These are phyloP conservation scores for Tetraselmis chui DNA, from an alignment of 139 green algal genomes.

Conservation along the genomic window DNA sequence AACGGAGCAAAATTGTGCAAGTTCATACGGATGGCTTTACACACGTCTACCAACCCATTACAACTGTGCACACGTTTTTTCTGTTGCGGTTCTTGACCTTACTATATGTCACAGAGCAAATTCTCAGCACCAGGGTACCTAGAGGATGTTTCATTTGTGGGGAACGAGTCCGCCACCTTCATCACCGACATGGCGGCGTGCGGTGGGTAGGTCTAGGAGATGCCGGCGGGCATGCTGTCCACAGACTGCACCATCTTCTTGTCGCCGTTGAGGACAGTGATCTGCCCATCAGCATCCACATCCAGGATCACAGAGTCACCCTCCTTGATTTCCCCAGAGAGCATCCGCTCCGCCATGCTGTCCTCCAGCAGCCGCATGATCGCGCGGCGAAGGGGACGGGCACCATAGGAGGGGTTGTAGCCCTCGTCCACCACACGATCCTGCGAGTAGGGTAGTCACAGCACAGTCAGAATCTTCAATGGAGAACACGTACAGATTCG, in stretches of 20 bases:
- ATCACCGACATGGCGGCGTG: no score
- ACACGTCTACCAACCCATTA: no score
- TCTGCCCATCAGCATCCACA: constrained; percentile 76
- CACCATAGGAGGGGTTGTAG: constrained; percentile 97
- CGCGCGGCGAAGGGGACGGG: constrained; percentile 88
- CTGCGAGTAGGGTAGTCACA: constrained; percentile 20
- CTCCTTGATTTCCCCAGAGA: constrained; percentile 89
- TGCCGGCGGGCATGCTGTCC: constrained; percentile 62
- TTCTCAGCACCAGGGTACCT: no score
- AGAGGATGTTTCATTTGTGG: no score
- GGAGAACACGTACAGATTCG: constrained; percentile 16
- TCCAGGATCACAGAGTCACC: constrained; percentile 90
- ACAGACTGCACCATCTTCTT: constrained; percentile 75
- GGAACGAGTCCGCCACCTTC: no score
- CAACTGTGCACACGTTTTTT: no score
- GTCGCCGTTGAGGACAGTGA: constrained; percentile 68
- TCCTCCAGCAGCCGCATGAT: constrained; percentile 99
- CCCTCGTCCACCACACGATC: constrained; percentile 96
- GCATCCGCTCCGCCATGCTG: constrained; percentile 89
- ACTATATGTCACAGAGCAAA: no score
- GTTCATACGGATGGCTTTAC: no score
- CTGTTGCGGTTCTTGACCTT: no score
- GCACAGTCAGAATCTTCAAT: constrained; percentile 3
- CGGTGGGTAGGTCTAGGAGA: constrained; percentile 67
- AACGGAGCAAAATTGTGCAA: no score